A percentile compares a stretch with the other conserved stretches of the same genome.
Conservation (phyloP, 2,329 filamentous ascomycete genomes). For the Aspergillus novoparasiticus region DNA sequence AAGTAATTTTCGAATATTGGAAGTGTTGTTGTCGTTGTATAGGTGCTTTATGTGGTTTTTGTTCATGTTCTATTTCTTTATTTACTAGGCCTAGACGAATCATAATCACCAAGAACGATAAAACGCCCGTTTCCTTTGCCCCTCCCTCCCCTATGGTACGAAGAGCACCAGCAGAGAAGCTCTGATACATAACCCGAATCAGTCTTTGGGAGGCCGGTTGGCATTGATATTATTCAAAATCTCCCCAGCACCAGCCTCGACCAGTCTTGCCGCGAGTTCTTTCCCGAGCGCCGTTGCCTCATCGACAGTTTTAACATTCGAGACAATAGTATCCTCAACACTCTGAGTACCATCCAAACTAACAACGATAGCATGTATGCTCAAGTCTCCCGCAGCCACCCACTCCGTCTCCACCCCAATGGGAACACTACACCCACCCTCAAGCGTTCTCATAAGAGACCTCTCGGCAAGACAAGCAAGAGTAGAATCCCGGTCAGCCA, state of each 20-base stretch:
- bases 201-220: constrained; percentile 9
- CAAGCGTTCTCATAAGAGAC: constrained; percentile 10
- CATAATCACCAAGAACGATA: no score
- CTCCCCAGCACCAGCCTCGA: constrained; percentile 22
- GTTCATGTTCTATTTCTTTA: no score
- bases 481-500: constrained; percentile 10
- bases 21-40: no score
- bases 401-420: constrained; percentile 17
- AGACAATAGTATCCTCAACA: neutral
- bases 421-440: constrained; percentile 14
- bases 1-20: no score
- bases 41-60: no score
- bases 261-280: neutral
- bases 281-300: neutral
- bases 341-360: constrained; percentile 11
- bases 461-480: constrained; percentile 14
- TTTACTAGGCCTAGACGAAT: no score
- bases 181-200: neutral
- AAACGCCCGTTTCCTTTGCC: no score
- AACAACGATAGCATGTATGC: constrained; percentile 13
- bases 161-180: no score
- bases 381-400: neutral
- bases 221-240: constrained; percentile 21
- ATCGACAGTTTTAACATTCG: neutral
- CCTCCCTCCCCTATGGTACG: no score